Conservation (phyloP, 495 filamentous ascomycete genomes). For the Lasiosphaeria ovina region DNA sequence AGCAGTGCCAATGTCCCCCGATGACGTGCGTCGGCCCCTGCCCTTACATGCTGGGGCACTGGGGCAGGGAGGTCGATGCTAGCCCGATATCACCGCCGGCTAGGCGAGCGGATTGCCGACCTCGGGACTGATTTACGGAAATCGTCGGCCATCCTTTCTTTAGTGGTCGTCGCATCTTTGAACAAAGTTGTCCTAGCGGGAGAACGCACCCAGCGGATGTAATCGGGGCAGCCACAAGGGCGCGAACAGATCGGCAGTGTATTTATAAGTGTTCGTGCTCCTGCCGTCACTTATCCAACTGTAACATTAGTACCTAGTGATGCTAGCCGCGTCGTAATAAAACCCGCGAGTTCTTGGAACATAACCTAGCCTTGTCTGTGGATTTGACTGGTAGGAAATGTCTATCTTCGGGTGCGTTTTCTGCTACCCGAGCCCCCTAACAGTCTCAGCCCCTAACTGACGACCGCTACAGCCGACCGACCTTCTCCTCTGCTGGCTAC, state of each 20-base stretch:
- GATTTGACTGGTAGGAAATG: constrained; percentile 1
- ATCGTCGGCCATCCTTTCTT: neutral
- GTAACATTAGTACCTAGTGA: no score
- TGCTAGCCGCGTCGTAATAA: no score
- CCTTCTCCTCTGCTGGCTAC: constrained; percentile 55
- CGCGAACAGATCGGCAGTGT: no score
- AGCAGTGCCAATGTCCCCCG: neutral
- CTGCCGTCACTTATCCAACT: neutral
- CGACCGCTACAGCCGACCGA: constrained; percentile 11
- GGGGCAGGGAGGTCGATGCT: no score
- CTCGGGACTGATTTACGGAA: neutral
- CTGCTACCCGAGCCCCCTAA: neutral
- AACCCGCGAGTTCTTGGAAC: no score
- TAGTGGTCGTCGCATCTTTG: neutral
- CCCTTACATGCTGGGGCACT: neutral
- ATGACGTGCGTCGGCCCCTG: constrained; percentile 18
- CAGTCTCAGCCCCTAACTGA: neutral
- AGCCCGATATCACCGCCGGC: neutral
- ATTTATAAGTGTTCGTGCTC: neutral
- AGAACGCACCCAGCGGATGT: neutral
- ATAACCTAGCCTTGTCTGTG: neutral
- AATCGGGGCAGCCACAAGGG: no score
- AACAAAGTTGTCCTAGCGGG: no score
- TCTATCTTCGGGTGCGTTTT: constrained; percentile 21
- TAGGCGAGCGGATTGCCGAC: neutral